Base-by-base conservation (phyloP, 1,139 yeast species). In the Arxiozyma heterogenica region DNA sequence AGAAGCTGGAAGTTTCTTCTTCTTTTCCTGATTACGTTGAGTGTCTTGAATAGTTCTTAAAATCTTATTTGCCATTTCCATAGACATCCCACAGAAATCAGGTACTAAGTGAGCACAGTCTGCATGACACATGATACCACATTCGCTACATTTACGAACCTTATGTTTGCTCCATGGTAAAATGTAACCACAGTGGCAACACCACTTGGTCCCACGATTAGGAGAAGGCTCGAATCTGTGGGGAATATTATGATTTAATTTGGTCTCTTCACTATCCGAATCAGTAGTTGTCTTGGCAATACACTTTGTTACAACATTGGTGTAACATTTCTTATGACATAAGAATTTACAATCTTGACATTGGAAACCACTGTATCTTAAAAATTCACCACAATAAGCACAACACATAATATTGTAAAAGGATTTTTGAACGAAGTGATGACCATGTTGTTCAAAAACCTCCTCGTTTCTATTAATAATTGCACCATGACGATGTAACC, bases 181-280 rank as follows among this genome's bases (percentile, higher is more conserved):
- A 53, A 93, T 83, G 68, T 89, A 90, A 57, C 98, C 98, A 78
- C 98, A 93, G 68, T 93, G 98, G 65, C 98, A 93, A 72, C 98
- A 93, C 98, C 98, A 93, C 67, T 91, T 91, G 6, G 98, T 95
- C 63, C 97, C 95, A 73, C 91, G 86, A 67, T 93, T 93, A 22
- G 95, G 80, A 38, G 84, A 80, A 25, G 94, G 91, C 61, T 88
- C 96, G 69, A 91, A 91, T 67, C 97, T 82, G 69, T 93, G 98
- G 44, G 98, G 98, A 62, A 93, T 93, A 61, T 95, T 87, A 68
- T 93, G 98, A 65, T 93, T 93, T 70, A 93, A 80, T 70, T 88
- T 90, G 52, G 94, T 87, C 66, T 90, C 98, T 66, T 86, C 95
- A 4, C 85, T 81, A 68, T 86, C 95, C 49, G 80, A 74, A 62